Conservation (phyloP, 169 alveolate genomes). For the Plasmodium cynomolgi region DNA sequence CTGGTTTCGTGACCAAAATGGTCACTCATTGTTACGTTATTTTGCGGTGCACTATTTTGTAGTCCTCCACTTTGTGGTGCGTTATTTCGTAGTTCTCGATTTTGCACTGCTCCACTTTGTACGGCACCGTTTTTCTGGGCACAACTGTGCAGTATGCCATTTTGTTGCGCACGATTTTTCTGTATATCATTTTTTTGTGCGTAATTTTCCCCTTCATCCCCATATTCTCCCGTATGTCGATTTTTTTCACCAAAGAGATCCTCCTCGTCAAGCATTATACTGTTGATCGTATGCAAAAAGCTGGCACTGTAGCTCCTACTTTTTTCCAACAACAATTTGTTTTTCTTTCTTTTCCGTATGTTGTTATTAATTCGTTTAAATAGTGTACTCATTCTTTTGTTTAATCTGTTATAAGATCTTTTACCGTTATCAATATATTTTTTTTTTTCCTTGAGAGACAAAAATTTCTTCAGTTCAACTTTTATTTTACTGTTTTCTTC, state of each 20-base stretch:
- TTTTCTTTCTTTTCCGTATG: not conserved
- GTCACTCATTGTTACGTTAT: not conserved
- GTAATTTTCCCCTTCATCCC: not conserved
- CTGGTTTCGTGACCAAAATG: not conserved
- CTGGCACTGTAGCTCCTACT: slow-evolving; percentile 42
- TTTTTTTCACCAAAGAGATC: not conserved
- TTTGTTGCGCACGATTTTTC: not conserved
- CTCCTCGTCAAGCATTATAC: slow-evolving; percentile 6
- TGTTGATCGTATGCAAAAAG: slow-evolving; percentile 22
- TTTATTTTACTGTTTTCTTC: slow-evolving; percentile 66
- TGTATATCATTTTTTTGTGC: not conserved
- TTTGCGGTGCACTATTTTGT: not conserved
- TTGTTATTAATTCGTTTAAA: slow-evolving; percentile 27
- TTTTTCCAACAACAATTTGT: not conserved
- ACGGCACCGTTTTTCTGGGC: not conserved
- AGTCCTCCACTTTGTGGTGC: not conserved
- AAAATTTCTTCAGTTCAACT: slow-evolving; percentile 45
- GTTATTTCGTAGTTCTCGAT: not conserved
- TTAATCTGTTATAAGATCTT: slow-evolving; percentile 14
- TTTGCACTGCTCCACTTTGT: not conserved
- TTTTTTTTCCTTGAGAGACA: slow-evolving; percentile 37
- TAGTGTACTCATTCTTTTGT: slow-evolving; percentile 51
- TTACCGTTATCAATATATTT: slow-evolving; percentile 4
- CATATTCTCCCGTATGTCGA: not conserved
- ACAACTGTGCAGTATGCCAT: not conserved